Percentiles rank a stretch among this genome's conserved stretches.
phyloP scores from a whole-genome alignment of 192 early-diverging fungal genomes.

The Linnemannia exigua region DNA sequence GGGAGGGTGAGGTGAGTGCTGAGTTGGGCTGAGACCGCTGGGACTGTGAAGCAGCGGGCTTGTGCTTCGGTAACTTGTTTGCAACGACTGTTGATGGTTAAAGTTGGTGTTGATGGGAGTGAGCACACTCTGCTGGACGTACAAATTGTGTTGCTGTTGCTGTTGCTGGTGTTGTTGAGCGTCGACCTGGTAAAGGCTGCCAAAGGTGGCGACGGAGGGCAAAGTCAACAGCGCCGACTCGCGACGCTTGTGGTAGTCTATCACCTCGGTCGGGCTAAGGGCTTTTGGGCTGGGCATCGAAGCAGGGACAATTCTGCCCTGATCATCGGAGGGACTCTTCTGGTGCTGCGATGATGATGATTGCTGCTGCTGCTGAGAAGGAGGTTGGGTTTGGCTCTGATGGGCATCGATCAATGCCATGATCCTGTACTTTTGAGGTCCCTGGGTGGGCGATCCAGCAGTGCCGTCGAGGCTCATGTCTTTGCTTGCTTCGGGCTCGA shows the following conservation, averaged over 20 bases:
- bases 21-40: slow-evolving; percentile 22
- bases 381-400: slow-evolving; percentile 27
- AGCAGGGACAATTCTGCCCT: neutral
- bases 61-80: slow-evolving; percentile 29
- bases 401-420: slow-evolving; percentile 56
- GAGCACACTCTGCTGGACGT: slow-evolving; percentile 11
- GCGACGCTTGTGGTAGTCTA: slow-evolving; percentile 27
- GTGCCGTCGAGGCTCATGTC: neutral
- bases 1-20: slow-evolving; percentile 38
- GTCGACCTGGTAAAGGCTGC: neutral
- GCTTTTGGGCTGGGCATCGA: slow-evolving; percentile 33
- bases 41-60: slow-evolving; percentile 44
- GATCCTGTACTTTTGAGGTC: slow-evolving; percentile 52
- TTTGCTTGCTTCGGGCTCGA: slow-evolving; percentile 31
- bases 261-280: slow-evolving; percentile 37
- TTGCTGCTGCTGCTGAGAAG: slow-evolving; percentile 18
- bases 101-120: neutral
- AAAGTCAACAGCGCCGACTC: slow-evolving; percentile 29
- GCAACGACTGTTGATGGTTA: slow-evolving; percentile 12
- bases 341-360: slow-evolving; percentile 9
- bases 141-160: slow-evolving; percentile 12
- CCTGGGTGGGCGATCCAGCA: slow-evolving; percentile 38
- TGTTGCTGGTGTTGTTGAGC: slow-evolving; percentile 22
- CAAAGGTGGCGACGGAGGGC: slow-evolving; percentile 11
- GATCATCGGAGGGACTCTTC: neutral